Evolutionary conservation across 2,329 filamentous ascomycete genomes (phyloP).

Genomic region (Clarireedia hainanense): DNA sequence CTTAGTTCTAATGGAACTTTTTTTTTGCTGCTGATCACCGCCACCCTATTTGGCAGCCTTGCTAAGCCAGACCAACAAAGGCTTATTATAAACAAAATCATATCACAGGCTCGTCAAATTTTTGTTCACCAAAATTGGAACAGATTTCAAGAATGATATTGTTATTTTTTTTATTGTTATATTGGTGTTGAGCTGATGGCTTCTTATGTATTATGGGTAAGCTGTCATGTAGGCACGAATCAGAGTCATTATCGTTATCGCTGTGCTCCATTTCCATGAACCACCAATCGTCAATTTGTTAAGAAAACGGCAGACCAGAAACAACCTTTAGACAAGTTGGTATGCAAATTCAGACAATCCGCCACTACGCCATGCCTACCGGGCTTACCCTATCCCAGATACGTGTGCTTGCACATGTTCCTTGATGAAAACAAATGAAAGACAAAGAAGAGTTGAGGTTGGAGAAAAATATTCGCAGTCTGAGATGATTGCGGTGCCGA

Average conservation of each 20-base stretch:
- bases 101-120: background rate
- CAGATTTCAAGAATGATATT: too few species aligned
- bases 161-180: background rate
- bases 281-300: background rate
- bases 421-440: background rate
- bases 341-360: background rate
- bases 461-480: background rate
- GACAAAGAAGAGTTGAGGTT: background rate
- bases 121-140: background rate
- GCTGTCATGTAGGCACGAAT: background rate
- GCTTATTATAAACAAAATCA: background rate
- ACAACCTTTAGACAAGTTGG: background rate
- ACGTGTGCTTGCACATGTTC: background rate
- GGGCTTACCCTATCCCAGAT: background rate
- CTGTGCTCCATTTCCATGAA: background rate
- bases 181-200: background rate
- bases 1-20: too few species aligned
- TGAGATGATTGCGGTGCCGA: background rate
- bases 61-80: background rate
- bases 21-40: too few species aligned
- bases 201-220: background rate
- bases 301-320: background rate
- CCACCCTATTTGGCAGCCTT: too few species aligned
- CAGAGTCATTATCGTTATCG: background rate
- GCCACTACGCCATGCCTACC: slow-evolving; percentile 1